Evolutionary conservation across 768 basidiomycete species (phyloP).

Genomic region (Suillus discolor): DNA sequence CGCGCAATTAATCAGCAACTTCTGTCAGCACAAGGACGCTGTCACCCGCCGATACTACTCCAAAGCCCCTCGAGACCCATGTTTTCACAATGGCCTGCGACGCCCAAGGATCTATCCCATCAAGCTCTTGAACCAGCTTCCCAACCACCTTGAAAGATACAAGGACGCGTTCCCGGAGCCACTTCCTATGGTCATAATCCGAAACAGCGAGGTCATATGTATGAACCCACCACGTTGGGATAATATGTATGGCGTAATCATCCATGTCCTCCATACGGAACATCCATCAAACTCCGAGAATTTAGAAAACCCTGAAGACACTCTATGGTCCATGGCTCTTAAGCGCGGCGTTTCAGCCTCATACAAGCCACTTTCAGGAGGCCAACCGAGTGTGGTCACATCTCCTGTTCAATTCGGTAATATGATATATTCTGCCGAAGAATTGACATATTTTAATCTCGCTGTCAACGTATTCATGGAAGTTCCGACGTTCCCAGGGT

Average conservation of each 20-base stretch:
- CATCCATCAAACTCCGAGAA: not conserved
- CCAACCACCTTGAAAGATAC: conserved; percentile 5
- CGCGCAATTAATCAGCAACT: not conserved
- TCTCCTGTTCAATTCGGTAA: not conserved
- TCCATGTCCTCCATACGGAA: conserved; percentile 12
- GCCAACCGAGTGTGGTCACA: not conserved
- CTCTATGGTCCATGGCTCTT: conserved; percentile 18
- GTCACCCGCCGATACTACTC: not conserved
- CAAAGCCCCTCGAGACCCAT: not conserved
- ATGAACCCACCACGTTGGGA: not conserved
- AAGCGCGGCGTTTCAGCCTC: conserved; percentile 18
- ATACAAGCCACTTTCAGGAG: conserved; percentile 8
- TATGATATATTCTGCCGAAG: conserved; percentile 13
- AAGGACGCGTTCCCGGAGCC: conserved; percentile 22
- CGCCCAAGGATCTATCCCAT: conserved; percentile 16
- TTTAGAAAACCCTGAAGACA: not conserved
- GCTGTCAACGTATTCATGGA: conserved; percentile 31
- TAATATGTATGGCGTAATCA: not conserved
- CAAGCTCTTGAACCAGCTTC: conserved; percentile 15
- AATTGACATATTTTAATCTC: conserved; percentile 17
- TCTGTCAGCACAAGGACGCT: not conserved
- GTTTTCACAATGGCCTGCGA: not conserved
- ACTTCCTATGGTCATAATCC: conserved; percentile 25
- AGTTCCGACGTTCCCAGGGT: not conserved
- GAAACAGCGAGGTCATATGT: conserved; percentile 17